A percentile compares a stretch with the other conserved stretches of the same genome.
These are phyloP conservation scores for Arachis monticola DNA, from an alignment of 331 rosid genomes.

Conservation along the genomic window DNA sequence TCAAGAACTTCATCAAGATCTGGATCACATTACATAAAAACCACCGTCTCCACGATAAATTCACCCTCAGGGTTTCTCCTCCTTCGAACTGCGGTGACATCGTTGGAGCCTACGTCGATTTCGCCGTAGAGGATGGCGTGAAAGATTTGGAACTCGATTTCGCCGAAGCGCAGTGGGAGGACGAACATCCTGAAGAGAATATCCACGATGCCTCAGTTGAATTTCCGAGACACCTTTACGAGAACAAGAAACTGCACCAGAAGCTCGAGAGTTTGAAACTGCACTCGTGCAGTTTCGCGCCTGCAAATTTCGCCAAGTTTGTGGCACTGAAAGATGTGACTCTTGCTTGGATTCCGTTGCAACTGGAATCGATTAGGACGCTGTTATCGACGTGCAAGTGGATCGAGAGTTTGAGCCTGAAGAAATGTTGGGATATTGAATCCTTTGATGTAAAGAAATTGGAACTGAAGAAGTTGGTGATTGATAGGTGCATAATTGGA, in stretches of 20 bases:
- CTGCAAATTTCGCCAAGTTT: constrained; percentile 11
- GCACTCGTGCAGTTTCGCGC: constrained; percentile 42
- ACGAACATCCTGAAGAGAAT: neutral
- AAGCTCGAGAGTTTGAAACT: constrained; percentile 43
- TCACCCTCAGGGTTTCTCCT: constrained; percentile 33
- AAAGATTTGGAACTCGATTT: constrained; percentile 51
- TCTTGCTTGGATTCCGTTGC: constrained; percentile 46
- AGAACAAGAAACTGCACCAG: no score
- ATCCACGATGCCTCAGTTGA: neutral
- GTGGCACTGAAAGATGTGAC: constrained; percentile 39
- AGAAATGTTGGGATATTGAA: constrained; percentile 42
- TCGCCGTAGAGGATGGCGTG: constrained; percentile 21
- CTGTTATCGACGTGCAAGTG: constrained; percentile 28
- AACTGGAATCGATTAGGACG: neutral
- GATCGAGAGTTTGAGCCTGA: constrained; percentile 51
- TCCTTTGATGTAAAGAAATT: constrained; percentile 28
- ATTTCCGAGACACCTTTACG: no score
- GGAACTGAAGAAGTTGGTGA: constrained; percentile 38
- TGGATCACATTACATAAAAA: constrained; percentile 30
- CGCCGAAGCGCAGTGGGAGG: constrained; percentile 42
- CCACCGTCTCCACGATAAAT: neutral
- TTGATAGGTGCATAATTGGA: neutral
- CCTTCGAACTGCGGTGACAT: constrained; percentile 9
- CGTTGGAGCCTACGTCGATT: constrained; percentile 32
- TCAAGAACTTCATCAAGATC: constrained; percentile 31